phyloP scores from a whole-genome alignment of 139 green algal species.

The Chlorella ohadii region DNA sequence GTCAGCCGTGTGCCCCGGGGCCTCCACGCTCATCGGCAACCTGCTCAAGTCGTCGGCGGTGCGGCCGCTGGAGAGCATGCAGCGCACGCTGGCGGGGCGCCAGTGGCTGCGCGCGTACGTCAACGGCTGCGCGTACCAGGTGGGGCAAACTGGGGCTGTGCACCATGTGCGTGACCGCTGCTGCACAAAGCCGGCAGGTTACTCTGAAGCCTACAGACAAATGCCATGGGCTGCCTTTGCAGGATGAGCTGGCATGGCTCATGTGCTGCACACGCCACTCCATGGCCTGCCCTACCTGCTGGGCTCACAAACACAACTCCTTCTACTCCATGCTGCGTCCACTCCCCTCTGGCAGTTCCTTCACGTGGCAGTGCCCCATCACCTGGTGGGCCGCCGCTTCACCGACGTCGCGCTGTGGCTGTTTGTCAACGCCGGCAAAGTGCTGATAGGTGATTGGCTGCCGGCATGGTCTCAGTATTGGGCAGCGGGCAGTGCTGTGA shows the following conservation, averaged over 20 bases:
- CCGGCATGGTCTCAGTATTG: too few relatives aligned
- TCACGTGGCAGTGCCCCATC: conserved; percentile 17
- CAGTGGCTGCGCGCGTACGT: conserved; percentile 82
- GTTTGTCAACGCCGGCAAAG: conserved; percentile 48
- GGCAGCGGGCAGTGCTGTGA: too few relatives aligned
- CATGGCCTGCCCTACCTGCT: too few relatives aligned
- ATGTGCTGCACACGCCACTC: too few relatives aligned
- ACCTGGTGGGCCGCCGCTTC: conserved; percentile 47
- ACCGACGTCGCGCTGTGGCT: conserved; percentile 50
- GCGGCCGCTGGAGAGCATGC: conserved; percentile 28
- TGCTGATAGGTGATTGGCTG: conserved; percentile 52
- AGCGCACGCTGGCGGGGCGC: conserved; percentile 57
- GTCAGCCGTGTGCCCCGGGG: conserved; percentile 73
- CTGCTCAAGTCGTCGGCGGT: conserved; percentile 63
- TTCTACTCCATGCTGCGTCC: too few relatives aligned
- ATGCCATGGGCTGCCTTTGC: too few relatives aligned
- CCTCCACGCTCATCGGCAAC: conserved; percentile 82
- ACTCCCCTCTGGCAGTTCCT: too few relatives aligned
- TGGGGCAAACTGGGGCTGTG: conserved; percentile 10
- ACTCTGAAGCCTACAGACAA: too few relatives aligned
- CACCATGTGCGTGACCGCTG: too few relatives aligned
- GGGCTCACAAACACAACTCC: too few relatives aligned
- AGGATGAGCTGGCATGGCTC: too few relatives aligned
- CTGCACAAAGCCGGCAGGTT: too few relatives aligned
- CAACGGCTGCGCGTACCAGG: conserved; percentile 70